Evolutionary conservation across 306 rosid species (phyloP).

Genomic region (Acacia confusa): DNA sequence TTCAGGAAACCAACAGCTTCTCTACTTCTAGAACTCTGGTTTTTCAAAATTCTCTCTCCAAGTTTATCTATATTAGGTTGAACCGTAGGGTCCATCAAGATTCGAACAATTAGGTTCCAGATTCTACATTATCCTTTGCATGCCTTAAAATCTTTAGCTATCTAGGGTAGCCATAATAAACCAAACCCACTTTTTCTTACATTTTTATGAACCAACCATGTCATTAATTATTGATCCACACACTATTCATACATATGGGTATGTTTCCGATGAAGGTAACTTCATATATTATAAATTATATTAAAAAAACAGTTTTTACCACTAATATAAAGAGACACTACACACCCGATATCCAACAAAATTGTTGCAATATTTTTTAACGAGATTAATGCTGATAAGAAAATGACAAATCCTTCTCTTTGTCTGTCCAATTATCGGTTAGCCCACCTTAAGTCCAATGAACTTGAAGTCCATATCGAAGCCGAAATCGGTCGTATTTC

Average conservation of each 20-base stretch:
- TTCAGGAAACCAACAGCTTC: neutral
- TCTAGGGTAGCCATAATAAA: neutral
- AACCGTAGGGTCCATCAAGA: constrained; percentile 14
- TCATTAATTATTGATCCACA: no score
- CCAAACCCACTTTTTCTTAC: neutral
- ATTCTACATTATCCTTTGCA: neutral
- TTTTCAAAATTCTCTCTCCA: neutral
- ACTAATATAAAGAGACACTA: no score
- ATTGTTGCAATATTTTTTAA: neutral
- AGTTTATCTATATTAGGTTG: constrained; percentile 1
- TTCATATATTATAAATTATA: no score
- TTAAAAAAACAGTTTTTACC: no score
- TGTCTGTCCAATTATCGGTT: neutral
- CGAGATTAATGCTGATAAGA: neutral
- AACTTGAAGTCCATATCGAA: neutral
- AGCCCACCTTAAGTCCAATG: neutral
- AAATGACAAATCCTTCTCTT: neutral
- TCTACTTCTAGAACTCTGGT: neutral
- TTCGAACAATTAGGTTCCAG: neutral
- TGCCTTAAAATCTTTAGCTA: neutral
- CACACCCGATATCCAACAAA: neutral
- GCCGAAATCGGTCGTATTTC: neutral
- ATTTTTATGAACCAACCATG: neutral
- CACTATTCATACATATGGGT: no score
- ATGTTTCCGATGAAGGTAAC: no score